Evolutionary conservation across 345 rosid genomes (phyloP), one percentile per base, ranked within the genome.

Genomic region (Kandelia obovata): DNA sequence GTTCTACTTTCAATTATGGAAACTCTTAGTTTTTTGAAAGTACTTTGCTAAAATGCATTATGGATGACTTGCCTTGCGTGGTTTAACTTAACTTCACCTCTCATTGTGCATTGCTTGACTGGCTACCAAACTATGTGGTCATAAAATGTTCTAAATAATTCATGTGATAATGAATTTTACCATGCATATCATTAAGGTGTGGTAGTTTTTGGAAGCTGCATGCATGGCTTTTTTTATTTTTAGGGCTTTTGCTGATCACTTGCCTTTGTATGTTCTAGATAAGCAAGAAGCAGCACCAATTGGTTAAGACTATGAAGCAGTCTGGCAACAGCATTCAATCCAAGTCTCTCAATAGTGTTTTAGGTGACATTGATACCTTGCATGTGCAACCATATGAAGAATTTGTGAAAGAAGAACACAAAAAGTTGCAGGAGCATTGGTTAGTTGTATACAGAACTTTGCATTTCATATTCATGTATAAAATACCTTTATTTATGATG

Each of bases 251-350:
- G 70, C 61, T 75, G 53, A 77, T 65, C 61, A 52, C 43, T 31
- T 68, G 73, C 16, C 28, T 8, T 25, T 21, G 31, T 68, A 59
- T 60, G 63, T 19, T 57, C 84, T 78, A 95, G 99, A 89, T 95
- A 79, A 95, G 96, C 87, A 95, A 89, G 92, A 90, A 84, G 83
- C 99, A 92, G 78, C 92, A 85, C 77, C 84, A 87, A 77, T 83
- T 88, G 79, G 89, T 93, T 61, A 90, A 88, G 87, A 83, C 77
- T 73, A 86, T 92, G 98, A 89, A 92, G 79, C 87, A 85, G 71
- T 82, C 96, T 78, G 97, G 99, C 65, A 81, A 86, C 77, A 82
- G 87, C 80, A 85, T 92, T 72, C 89, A 86, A 71, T 87, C 87
- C 17, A 80, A 79, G 82, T 87, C 89, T 68, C 89, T 92, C 58